These are phyloP conservation scores for Gentiana straminea DNA, from an alignment of 257 asterid species.

Conservation along the genomic window DNA sequence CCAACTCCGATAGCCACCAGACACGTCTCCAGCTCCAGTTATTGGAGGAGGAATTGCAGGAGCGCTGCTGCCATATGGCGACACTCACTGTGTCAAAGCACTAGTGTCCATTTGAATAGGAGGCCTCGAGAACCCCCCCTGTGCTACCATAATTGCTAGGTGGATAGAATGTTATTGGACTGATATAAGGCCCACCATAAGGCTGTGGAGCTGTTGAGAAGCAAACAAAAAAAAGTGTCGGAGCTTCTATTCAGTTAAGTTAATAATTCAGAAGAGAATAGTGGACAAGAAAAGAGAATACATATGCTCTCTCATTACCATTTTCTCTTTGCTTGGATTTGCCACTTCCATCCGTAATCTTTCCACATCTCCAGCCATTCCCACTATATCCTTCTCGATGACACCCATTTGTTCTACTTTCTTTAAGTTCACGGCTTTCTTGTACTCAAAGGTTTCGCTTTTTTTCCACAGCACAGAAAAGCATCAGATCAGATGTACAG, in stretches of 20 bases:
- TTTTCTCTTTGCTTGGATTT: slow-evolving; percentile 42
- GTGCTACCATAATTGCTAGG: slow-evolving; percentile 24
- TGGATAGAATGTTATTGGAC: slow-evolving; percentile 24
- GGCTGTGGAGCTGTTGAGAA: slow-evolving; percentile 33
- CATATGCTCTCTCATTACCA: slow-evolving; percentile 36
- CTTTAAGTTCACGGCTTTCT: slow-evolving; percentile 49
- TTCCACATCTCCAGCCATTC: slow-evolving; percentile 50
- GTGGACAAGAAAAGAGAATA: neutral
- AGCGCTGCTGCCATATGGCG: slow-evolving; percentile 27
- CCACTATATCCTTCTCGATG: slow-evolving; percentile 60
- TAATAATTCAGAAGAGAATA: neutral
- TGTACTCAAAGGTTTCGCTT: slow-evolving; percentile 65
- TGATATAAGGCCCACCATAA: no score
- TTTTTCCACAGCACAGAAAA: slow-evolving; percentile 9
- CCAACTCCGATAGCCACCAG: slow-evolving; percentile 20
- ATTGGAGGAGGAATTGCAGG: slow-evolving; percentile 17
- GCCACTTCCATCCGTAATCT: slow-evolving; percentile 40
- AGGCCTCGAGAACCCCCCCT: slow-evolving; percentile 18
- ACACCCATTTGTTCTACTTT: slow-evolving; percentile 61
- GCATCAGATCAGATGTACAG: slow-evolving; percentile 3
- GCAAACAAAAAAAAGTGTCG: slow-evolving; percentile 8
- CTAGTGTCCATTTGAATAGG: slow-evolving; percentile 19
- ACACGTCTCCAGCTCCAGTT: no score
- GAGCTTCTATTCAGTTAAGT: no score
- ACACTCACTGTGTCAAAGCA: slow-evolving; percentile 17